Percentiles rank a stretch among this genome's conserved stretches.
Conservation (phyloP, 495 filamentous ascomycete species). For the Talaromyces trachyspermus region DNA sequence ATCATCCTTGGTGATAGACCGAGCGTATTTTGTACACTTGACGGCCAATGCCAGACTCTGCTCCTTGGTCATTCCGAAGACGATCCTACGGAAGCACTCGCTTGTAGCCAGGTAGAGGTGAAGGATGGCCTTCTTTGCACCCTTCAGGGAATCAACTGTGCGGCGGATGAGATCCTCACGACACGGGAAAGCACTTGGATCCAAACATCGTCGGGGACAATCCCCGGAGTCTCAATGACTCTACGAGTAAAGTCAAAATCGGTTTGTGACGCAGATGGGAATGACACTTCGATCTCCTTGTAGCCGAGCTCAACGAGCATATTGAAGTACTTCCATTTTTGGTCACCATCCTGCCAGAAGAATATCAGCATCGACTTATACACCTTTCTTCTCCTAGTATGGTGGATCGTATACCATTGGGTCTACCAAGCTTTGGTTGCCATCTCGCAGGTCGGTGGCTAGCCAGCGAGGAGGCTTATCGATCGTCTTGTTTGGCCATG, state of each 20-base stretch:
- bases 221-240: constrained; percentile 78
- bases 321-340: constrained; percentile 92
- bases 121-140: constrained; percentile 90
- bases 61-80: constrained; percentile 81
- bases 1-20: constrained; percentile 93
- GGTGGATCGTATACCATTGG: constrained; percentile 58
- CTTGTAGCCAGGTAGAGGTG: constrained; percentile 96
- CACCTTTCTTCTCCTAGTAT: neutral
- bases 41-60: constrained; percentile 79
- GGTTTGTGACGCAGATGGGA: constrained; percentile 87
- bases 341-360: constrained; percentile 69
- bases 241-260: constrained; percentile 94
- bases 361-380: neutral
- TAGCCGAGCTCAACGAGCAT: constrained; percentile 92
- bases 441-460: constrained; percentile 77
- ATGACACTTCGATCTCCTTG: constrained; percentile 97
- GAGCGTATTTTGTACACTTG: constrained; percentile 75
- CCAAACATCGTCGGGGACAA: constrained; percentile 88
- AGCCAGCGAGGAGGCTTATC: constrained; percentile 80
- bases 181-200: constrained; percentile 93
- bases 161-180: constrained; percentile 85
- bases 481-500: constrained; percentile 80
- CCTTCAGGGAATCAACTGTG: constrained; percentile 84
- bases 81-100: constrained; percentile 82
- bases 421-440: constrained; percentile 81